Base-by-base conservation (phyloP, 2,329 filamentous ascomycete genomes). In the Stenocarpella maydis region DNA sequence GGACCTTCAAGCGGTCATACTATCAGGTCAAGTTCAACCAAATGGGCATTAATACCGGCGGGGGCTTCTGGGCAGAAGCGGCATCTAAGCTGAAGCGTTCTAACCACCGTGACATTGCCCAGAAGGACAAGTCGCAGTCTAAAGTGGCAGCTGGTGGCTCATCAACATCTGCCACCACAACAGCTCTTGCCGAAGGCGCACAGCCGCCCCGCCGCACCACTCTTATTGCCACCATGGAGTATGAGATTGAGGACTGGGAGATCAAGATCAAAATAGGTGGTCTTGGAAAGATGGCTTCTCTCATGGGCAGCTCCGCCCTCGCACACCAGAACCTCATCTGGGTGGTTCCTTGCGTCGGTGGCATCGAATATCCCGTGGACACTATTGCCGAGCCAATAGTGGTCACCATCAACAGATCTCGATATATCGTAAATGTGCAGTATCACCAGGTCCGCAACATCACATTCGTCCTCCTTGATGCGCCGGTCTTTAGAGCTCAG, bases 251-350 rank as follows among this genome's bases (percentile, higher is more conserved):
- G 67, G 90, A 92, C 75, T 91, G 90, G 87, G 83, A 79, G 4
- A 89, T 92, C 79, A 91, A 90, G 78, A 89, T 92, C 79, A 92
- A 92, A 79, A 92, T 92, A 55, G 90, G 90, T 70, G 90, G 90
- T 71, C 82, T 92, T 5, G 90, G 90, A 77, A 89, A 91, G 71
- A 92, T 92, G 89, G 89, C 90, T 41, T 87, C 90, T 73, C 80
- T 91, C 2, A 92, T 91, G 89, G 87, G 87, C 21, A 89, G 65
- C 43, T 58, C 90, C 75, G 86, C 88, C 65, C 83, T 92, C 14
- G 82, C 85, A 4, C 88, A 91, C 72, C 86, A 91, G 73, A 86
- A 91, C 75, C 81, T 92, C 1, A 86, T 92, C 71, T 92, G 87
- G 87, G 86, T 89, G n/a, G 83, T 88, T 37, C 87, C 87, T 17